Evolutionary conservation across 805 yeast genomes (phyloP), one percentile per base, ranked within the genome.

Genomic region (Saccharomycopsis oosterbeekiorum): DNA sequence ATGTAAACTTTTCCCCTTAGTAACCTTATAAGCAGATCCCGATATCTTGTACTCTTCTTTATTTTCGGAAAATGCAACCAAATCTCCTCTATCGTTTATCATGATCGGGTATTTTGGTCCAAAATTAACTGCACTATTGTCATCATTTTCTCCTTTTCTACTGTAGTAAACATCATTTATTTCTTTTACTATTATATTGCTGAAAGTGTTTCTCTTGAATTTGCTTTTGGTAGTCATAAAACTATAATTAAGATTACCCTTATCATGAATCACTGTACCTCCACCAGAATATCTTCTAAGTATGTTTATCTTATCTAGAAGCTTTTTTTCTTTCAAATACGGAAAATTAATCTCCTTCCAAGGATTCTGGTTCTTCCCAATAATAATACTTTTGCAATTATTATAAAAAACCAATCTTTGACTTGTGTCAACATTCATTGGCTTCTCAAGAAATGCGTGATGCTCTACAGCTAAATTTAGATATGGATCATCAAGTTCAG

Each of bases 291-390:
- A 75, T 60, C 99, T 76, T 66, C 99, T 76, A 5, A 94, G 70
- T 8, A 92, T 69, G 0, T 96, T 93, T 29, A 89, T 78, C 2
- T 75, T 75, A 19, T 21, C n/a, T 17, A 55, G 5, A 6, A 55
- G 50, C 12, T 39, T 36, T 11, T 54, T 56, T n/a, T 51, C 26
- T 36, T 58, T 60, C 57, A 63, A 57, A 34, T 59, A 61, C 21
- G 82, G 78, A 1, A 94, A 61, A 67, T 89, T 88, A 47, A 84
- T 79, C 70, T 94, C 99, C 62, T 84, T 82, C 89, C 93, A 93
- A 1, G 97, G 96, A 65, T 91, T 94, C 72, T 94, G 99, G 69
- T 94, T 94, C 69, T 96, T 90, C 0, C 99, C 99, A 12, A 94
- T 77, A 1, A 94, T 96, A n/a, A 91, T 89, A 70, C 97, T 89